Percentiles rank a stretch among this genome's conserved stretches.
Conservation (phyloP, 1,284 basidiomycete species). For the Marasmius sp. region DNA sequence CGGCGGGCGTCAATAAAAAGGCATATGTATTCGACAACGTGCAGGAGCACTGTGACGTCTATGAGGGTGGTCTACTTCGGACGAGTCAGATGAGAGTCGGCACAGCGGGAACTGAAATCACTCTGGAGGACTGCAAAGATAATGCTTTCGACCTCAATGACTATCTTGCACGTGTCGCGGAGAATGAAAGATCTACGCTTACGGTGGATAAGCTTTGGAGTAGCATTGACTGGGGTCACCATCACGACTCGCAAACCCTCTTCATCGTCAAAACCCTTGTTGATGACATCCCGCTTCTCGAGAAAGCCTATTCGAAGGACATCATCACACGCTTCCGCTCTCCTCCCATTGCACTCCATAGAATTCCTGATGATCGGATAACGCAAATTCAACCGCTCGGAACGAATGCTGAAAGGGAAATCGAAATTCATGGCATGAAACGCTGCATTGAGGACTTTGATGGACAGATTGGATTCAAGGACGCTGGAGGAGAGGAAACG, state of each 20-base stretch:
- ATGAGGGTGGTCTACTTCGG: conserved; percentile 9
- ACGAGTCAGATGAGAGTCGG: conserved; percentile 12
- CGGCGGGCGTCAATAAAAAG: not conserved
- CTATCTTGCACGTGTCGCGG: conserved; percentile 1
- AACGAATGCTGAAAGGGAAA: conserved; percentile 15
- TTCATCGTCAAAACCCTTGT: conserved; percentile 9
- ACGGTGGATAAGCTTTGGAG: conserved; percentile 7
- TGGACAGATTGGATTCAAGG: conserved; percentile 15
- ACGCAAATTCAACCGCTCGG: conserved; percentile 12
- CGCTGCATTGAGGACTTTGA: conserved; percentile 13
- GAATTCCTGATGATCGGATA: not conserved
- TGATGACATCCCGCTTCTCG: conserved; percentile 7
- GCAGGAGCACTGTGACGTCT: conserved; percentile 6
- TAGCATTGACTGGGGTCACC: conserved; percentile 14
- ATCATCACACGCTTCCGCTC: conserved; percentile 8
- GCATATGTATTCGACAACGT: conserved; percentile 10
- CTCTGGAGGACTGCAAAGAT: conserved; percentile 5
- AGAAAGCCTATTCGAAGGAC: not conserved
- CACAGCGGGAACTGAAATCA: conserved; percentile 6
- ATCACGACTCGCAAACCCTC: not conserved
- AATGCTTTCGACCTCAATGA: conserved; percentile 11
- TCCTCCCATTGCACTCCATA: conserved; percentile 8
- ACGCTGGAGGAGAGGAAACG: not conserved
- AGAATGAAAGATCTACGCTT: conserved; percentile 10
- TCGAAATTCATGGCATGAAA: conserved; percentile 15